A percentile compares a stretch with the other conserved stretches of the same genome.
Conservation (phyloP, 192 early-diverging fungal species). For the Umbelopsis ramanniana region DNA sequence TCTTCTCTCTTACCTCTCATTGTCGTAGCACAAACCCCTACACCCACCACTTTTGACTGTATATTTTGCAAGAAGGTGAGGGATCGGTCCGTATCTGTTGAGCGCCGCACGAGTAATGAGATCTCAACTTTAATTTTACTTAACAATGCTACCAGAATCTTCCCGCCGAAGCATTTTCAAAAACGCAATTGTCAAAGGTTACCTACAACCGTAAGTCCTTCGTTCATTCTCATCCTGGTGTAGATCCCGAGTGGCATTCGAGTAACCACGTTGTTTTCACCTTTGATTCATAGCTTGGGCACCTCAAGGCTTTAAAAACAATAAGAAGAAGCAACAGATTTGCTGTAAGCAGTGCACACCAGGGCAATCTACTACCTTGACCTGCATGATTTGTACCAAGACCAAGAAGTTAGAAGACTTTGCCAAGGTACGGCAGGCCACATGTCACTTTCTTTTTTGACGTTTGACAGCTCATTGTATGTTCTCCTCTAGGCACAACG, state of each 20-base stretch:
- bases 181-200: slow-evolving; percentile 45
- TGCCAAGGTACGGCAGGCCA: slow-evolving; percentile 40
- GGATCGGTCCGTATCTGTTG: no score
- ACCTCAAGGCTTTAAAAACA: slow-evolving; percentile 34
- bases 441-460: neutral
- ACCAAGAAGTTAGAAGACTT: slow-evolving; percentile 36
- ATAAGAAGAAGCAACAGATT: slow-evolving; percentile 38
- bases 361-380: slow-evolving; percentile 32
- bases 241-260: no score
- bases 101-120: no score
- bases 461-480: neutral
- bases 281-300: slow-evolving; percentile 31
- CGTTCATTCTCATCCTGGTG: neutral
- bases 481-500: slow-evolving; percentile 40
- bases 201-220: slow-evolving; percentile 41
- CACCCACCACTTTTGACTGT: neutral
- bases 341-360: slow-evolving; percentile 49
- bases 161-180: slow-evolving; percentile 40
- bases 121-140: neutral
- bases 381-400: slow-evolving; percentile 47
- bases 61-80: slow-evolving; percentile 12
- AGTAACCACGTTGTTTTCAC: no score
- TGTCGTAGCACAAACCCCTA: neutral
- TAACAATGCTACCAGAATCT: no score
- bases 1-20: neutral